phyloP scores from a whole-genome alignment of 306 rosid species.

The Rosa persica region DNA sequence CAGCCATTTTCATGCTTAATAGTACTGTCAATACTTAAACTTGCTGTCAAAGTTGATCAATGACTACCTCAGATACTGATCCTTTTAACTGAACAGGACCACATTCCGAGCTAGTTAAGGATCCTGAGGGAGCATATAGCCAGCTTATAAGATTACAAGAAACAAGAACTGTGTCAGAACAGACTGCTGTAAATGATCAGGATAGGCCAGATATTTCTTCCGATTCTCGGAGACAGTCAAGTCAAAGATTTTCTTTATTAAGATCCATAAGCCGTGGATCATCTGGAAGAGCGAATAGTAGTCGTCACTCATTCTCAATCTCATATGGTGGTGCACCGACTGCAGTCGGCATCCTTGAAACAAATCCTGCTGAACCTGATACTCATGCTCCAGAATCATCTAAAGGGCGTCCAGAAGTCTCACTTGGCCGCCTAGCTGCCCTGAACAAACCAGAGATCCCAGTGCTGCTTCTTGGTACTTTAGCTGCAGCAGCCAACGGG shows the following conservation, averaged over 20 bases:
- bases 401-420: not conserved
- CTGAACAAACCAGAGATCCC: constrained; percentile 33
- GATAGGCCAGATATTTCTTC: constrained; percentile 10
- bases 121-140: constrained; percentile 63
- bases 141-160: constrained; percentile 66
- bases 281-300: constrained; percentile 19
- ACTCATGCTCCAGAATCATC: not conserved
- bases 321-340: constrained; percentile 14
- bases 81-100: constrained; percentile 43
- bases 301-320: constrained; percentile 3
- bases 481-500: constrained; percentile 26
- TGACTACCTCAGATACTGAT: not conserved
- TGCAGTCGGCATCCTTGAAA: not conserved
- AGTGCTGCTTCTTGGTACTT: constrained; percentile 18
- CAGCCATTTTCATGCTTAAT: not conserved
- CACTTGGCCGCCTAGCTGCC: constrained; percentile 22
- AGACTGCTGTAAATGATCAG: not conserved
- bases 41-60: not conserved
- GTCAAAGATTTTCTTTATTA: constrained; percentile 14
- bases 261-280: constrained; percentile 30
- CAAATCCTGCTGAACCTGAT: not conserved
- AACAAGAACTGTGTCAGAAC: constrained; percentile 18
- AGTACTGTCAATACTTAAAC: not conserved
- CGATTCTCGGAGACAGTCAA: constrained; percentile 21
- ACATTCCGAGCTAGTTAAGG: constrained; percentile 51